Evolutionary conservation across 805 yeast genomes (phyloP).

Genomic region (Nakazawaea wickerhamii): DNA sequence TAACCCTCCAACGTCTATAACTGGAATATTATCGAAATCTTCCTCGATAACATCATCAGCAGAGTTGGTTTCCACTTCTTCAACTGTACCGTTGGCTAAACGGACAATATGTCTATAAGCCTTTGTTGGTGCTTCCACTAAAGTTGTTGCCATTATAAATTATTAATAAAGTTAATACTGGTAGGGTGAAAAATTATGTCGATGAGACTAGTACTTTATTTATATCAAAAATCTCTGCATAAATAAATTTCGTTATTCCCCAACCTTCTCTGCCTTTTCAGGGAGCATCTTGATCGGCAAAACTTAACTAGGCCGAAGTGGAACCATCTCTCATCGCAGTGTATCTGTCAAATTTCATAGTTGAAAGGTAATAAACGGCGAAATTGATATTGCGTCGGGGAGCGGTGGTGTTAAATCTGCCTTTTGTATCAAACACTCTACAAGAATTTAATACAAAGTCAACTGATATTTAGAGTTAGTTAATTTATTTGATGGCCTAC

Average conservation of each 20-base stretch:
- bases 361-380: background rate
- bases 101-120: constrained; percentile 11
- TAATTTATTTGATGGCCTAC: too few species aligned
- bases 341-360: background rate
- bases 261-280: too few species aligned
- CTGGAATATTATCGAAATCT: constrained; percentile 17
- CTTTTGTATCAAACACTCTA: background rate
- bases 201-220: too few species aligned
- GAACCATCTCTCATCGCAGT: background rate
- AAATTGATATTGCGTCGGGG: background rate
- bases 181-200: too few species aligned
- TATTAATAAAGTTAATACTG: too few species aligned
- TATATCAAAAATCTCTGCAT: too few species aligned
- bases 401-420: background rate
- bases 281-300: too few species aligned
- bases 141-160: constrained; percentile 5
- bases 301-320: too few species aligned
- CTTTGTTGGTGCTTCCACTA: background rate
- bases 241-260: too few species aligned
- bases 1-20: constrained; percentile 15
- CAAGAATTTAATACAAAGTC: too few species aligned
- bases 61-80: constrained; percentile 8
- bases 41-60: constrained; percentile 13
- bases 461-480: too few species aligned
- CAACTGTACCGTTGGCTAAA: constrained; percentile 10